Evolutionary conservation across 495 filamentous ascomycete genomes (phyloP).

Genomic region (Aspergillus avenaceus): DNA sequence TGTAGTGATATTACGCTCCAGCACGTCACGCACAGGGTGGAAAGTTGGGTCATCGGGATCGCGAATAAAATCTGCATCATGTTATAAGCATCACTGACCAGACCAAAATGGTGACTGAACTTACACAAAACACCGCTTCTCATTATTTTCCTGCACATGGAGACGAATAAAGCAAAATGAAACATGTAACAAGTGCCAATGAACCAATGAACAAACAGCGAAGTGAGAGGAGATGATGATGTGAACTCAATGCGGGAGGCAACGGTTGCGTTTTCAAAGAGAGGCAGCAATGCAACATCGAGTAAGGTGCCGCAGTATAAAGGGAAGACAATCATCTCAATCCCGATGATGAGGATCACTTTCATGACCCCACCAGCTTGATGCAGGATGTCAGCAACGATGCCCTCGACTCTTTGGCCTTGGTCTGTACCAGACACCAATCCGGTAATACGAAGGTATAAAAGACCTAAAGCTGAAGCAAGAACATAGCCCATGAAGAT

Average conservation of each 20-base stretch:
- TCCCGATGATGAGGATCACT: constrained; percentile 96
- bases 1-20: constrained; percentile 87
- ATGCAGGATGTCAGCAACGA: constrained; percentile 76
- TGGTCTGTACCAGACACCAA: constrained; percentile 61
- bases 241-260: constrained; percentile 73
- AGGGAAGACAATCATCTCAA: constrained; percentile 98
- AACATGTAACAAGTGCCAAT: constrained; percentile 99
- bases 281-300: constrained; percentile 80
- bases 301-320: constrained; percentile 91
- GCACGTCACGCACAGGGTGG: constrained; percentile 93
- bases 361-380: constrained; percentile 97
- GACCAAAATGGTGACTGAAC: constrained; percentile 21
- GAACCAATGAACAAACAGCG: constrained; percentile 97
- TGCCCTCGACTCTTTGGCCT: constrained; percentile 68
- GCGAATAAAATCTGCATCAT: constrained; percentile 77
- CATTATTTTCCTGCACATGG: constrained; percentile 98
- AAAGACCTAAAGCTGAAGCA: constrained; percentile 64
- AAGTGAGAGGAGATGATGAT: constrained; percentile 70
- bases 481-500: constrained; percentile 77
- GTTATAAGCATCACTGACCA: neutral
- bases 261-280: constrained; percentile 77
- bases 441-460: constrained; percentile 70
- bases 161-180: constrained; percentile 96
- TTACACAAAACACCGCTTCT: constrained; percentile 85
- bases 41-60: constrained; percentile 98